phyloP scores from a whole-genome alignment of 2,329 filamentous ascomycete species.

The Venturia asperata region DNA sequence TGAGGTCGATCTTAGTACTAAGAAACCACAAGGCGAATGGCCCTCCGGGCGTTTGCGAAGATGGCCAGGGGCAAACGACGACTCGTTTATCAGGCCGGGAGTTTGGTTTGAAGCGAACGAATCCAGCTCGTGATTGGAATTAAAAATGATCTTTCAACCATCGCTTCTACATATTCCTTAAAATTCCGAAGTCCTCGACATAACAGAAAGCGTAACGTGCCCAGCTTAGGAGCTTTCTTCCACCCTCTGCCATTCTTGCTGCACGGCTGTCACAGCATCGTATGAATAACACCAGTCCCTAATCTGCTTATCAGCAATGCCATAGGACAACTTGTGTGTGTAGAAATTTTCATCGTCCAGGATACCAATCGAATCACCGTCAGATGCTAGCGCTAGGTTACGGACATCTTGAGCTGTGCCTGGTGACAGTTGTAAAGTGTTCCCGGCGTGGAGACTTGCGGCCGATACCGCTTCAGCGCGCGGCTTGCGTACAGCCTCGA shows the following conservation, averaged over 20 bases:
- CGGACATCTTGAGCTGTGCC: conserved; percentile 19
- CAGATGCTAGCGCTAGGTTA: conserved; percentile 20
- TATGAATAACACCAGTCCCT: conserved; percentile 24
- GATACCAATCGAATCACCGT: conserved; percentile 15
- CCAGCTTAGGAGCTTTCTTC: background rate
- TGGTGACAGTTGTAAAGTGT: conserved; percentile 21
- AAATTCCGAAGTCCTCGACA: background rate
- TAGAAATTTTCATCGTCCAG: conserved; percentile 18
- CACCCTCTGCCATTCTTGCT: conserved; percentile 2
- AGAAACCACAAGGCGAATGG: too few relatives aligned
- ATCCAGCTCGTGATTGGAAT: background rate
- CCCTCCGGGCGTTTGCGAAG: too few relatives aligned
- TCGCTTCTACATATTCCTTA: background rate
- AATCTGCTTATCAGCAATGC: conserved; percentile 22
- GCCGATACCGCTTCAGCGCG: conserved; percentile 22
- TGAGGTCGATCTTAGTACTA: background rate
- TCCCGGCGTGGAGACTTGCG: conserved; percentile 23
- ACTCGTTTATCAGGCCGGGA: too few relatives aligned
- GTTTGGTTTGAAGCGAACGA: background rate
- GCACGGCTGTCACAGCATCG: conserved; percentile 19
- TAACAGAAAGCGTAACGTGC: background rate
- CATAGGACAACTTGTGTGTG: conserved; percentile 20
- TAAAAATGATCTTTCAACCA: background rate
- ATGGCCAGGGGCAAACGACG: too few relatives aligned
- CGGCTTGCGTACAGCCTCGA: conserved; percentile 22